These are phyloP conservation scores for Trichoderma gamsii DNA, from an alignment of 495 filamentous ascomycete species.

Conservation along the genomic window DNA sequence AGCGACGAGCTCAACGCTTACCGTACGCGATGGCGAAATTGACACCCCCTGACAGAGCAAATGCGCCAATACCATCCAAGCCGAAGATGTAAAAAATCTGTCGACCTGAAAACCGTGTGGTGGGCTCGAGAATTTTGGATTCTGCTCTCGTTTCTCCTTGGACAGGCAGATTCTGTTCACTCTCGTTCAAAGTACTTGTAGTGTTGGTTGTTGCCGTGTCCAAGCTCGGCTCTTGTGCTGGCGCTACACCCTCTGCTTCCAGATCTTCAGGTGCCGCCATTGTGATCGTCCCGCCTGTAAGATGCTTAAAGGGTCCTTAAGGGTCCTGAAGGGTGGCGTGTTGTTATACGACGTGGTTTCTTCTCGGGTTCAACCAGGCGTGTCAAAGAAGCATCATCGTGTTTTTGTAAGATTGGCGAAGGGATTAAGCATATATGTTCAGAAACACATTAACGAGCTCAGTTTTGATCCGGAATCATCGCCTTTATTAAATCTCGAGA, in stretches of 20 bases:
- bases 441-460: background rate
- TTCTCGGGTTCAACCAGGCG: background rate
- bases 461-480: background rate
- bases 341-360: background rate
- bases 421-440: no score
- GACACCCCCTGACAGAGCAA: conserved; percentile 34
- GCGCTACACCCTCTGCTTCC: background rate
- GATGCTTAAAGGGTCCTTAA: background rate
- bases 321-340: background rate
- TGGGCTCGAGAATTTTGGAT: conserved; percentile 21
- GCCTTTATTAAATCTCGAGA: background rate
- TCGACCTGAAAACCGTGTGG: conserved; percentile 27
- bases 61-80: conserved; percentile 35
- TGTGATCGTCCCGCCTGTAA: background rate
- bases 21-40: conserved; percentile 44
- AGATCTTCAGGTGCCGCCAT: conserved; percentile 5
- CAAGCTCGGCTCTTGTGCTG: background rate
- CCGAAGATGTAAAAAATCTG: conserved; percentile 38
- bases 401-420: no score
- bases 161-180: background rate
- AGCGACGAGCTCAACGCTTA: conserved; percentile 19
- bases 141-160: background rate
- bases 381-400: no score
- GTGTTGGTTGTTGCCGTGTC: background rate
- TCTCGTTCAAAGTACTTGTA: background rate